Conservation (phyloP, 2,329 filamentous ascomycete genomes). For the Paramyrothecium roridum region DNA sequence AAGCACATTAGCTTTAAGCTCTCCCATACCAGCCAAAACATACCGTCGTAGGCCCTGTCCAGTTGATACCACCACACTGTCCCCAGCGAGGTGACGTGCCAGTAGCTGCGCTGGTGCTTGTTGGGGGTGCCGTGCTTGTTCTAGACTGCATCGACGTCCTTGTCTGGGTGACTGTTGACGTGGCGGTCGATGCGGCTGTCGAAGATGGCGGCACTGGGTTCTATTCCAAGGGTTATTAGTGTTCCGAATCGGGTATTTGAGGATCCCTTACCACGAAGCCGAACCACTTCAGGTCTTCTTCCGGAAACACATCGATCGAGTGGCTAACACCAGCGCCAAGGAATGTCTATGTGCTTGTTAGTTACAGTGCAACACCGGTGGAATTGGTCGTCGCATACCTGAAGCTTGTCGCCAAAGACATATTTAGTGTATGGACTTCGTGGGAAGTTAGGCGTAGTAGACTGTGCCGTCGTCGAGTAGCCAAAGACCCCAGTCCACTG, state of each 20-base stretch:
- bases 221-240: no score
- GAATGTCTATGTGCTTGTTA: constrained; percentile 9
- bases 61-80: constrained; percentile 11
- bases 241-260: no score
- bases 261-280: constrained; percentile 7
- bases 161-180: neutral
- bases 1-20: neutral
- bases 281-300: constrained; percentile 15
- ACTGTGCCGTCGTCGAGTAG: constrained; percentile 25
- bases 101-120: constrained; percentile 4
- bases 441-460: constrained; percentile 27
- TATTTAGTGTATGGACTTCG: constrained; percentile 34
- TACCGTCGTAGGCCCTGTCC: constrained; percentile 11
- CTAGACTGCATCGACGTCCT: constrained; percentile 3
- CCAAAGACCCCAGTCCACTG: constrained; percentile 52
- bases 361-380: neutral
- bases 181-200: neutral
- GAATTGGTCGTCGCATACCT: neutral
- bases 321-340: constrained; percentile 12
- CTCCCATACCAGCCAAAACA: neutral
- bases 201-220: neutral
- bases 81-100: constrained; percentile 12
- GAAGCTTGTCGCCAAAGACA: constrained; percentile 31
- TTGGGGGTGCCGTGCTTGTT: constrained; percentile 1
- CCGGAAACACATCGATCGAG: constrained; percentile 12